Base-by-base conservation (phyloP, 2,329 filamentous ascomycete species). In the Orbilia ellipsospora region DNA sequence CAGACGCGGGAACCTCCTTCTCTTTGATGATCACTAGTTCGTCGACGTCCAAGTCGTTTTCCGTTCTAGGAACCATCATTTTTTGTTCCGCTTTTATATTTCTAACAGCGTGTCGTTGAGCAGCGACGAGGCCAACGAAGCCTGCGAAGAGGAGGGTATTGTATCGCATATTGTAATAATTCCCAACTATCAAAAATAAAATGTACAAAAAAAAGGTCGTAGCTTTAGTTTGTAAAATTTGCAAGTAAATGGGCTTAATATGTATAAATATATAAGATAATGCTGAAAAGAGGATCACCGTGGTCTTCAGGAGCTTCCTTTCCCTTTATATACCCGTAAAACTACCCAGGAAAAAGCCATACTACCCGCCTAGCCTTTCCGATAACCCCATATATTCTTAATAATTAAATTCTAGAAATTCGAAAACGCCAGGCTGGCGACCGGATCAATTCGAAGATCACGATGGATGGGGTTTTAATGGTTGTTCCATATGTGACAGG, bases 401-500 rank as follows among this genome's bases (percentile, higher is more conserved):
- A 51, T 62, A 68, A 59, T 64, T 36, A 36, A 62, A 68, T 68
- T 74, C 63, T 68, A 68, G 70, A 68, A 36, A 36, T 36, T 36
- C 31, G 31, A 36, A 74, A 74, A 74, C 54, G 70, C 51, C 70
- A 74, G 70, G 50, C 52, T 74, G 70, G 66, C 66, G 66, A 55
- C 69, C 69, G 69, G 69, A 66, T 73, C 69, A 73, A 70, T 70
- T 70, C 36, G 42, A 70, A 40, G 23, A 26, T 70, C 28, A 56
- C 23, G 61, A 55, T 60, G 48, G 31, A 54, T 64, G 5, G 48
- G 48, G 31, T 7, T 36, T 36, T 36, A 36, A 36, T 36, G 31
- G 42, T 60, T 68, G 70, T 68, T 74, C 62, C 70, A 67, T 45
- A 63, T 68, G 8, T 20, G 63, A 68, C 70, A 74, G 70, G 70